Conservation (phyloP, 1,284 basidiomycete genomes). For the Apiotrichum porosum region DNA sequence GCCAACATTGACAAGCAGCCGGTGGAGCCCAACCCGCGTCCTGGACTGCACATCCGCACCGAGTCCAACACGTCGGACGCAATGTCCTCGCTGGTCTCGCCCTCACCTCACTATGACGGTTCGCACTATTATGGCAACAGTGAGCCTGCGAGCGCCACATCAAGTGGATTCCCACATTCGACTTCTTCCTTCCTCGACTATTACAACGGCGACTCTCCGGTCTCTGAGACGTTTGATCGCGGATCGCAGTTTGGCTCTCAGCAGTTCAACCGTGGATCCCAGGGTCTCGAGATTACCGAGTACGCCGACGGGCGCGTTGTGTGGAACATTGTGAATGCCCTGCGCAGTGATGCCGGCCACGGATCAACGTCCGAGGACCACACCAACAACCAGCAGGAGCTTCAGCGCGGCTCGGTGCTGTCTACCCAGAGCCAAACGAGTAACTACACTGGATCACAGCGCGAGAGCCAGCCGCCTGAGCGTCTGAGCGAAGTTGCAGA, state of each 20-base stretch:
- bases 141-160: neutral
- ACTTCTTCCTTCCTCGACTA: conserved; percentile 1
- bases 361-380: neutral
- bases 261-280: conserved; percentile 11
- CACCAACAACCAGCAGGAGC: neutral
- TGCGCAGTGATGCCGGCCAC: conserved; percentile 17
- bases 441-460: neutral
- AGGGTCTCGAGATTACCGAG: conserved; percentile 42
- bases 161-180: conserved; percentile 1
- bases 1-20: no score
- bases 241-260: neutral
- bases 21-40: neutral
- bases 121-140: no score
- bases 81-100: conserved; percentile 2
- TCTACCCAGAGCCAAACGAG: neutral
- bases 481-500: conserved; percentile 1
- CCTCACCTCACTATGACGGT: neutral
- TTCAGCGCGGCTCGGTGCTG: conserved; percentile 1
- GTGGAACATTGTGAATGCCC: conserved; percentile 43
- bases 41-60: conserved; percentile 7
- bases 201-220: neutral
- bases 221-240: neutral
- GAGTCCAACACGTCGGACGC: neutral
- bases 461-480: neutral
- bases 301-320: conserved; percentile 43